Base-by-base conservation (phyloP, 805 yeast species). In the Pichia thaimueangensis region DNA sequence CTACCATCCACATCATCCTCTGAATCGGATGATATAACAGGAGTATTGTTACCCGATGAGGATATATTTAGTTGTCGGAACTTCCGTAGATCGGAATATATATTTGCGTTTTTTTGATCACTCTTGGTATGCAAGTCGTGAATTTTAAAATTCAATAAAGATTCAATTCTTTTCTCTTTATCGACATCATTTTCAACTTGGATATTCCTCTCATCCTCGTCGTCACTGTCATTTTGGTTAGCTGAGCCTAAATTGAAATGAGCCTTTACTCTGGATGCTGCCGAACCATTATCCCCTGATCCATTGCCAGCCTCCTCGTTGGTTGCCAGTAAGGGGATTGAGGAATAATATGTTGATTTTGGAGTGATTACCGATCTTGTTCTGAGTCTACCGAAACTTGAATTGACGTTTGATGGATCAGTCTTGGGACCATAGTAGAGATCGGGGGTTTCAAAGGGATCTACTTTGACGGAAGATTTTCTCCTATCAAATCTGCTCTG, bases 391-490 rank as follows among this genome's bases (percentile, higher is more conserved):
- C 73, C 76, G 31, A 70, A 63, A 45, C 61, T 64, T 15, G 74
- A 63, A 34, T 59, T 54, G 43, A 59, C 62, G 50, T 63, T 69
- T 20, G 73, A 57, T 2, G 83, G 85, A 54, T 76, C 77, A 3
- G 78, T 76, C 25, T 58, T 58, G 1, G 83, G 78, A 5, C 86
- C 85, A 59, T 84, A 83, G 58, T 84, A 84, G 21, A 71, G 66
- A 37, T 82, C 89, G 0, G 91, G 74, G n/a, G 66, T 62, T 15
- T 82, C 80, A 48, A 69, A 80, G 0, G 93, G 93, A 55, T 82
- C 80, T 33, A 70, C 51, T n/a, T 72, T 75, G 27, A 73, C 78
- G 4, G 80, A 72, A 3, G 74, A 67, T 22, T 46, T 49, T 20
- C 64, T 55, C 32, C 55, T 45, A 29, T 49, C n/a, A n/a, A n/a